Evolutionary conservation across 257 asterid species (phyloP).

Genomic region (Plectranthus barbatus): DNA sequence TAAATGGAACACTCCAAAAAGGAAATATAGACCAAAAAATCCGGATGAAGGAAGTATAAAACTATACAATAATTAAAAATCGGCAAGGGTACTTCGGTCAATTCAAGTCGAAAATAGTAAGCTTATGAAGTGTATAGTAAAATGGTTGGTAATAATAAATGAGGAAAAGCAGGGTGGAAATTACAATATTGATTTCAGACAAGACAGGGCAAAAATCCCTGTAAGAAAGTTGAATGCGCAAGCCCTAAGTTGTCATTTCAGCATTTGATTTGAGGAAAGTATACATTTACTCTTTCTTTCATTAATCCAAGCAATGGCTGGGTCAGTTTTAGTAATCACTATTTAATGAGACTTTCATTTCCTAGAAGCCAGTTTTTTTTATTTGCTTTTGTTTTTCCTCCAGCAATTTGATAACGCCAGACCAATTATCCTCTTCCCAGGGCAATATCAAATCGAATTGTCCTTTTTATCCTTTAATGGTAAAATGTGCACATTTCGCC

Average conservation of each 20-base stretch:
- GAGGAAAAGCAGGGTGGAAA: too few species aligned
- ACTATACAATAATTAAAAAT: too few species aligned
- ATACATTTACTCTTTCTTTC: not conserved
- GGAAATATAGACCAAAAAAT: too few species aligned
- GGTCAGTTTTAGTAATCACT: constrained; percentile 27
- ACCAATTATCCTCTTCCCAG: not conserved
- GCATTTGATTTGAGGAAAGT: constrained; percentile 4
- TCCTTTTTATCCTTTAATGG: not conserved
- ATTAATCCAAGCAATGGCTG: constrained; percentile 11
- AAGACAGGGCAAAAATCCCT: constrained; percentile 8
- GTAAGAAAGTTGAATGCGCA: constrained; percentile 23
- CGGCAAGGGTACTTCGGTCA: too few species aligned
- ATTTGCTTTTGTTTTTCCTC: not conserved
- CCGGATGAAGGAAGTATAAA: too few species aligned
- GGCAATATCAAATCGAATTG: not conserved
- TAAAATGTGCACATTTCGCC: not conserved
- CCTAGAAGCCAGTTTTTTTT: constrained; percentile 24
- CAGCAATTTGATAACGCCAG: constrained; percentile 4
- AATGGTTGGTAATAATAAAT: too few species aligned
- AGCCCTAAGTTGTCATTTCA: constrained; percentile 30
- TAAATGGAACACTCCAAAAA: too few species aligned
- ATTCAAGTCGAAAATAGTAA: too few species aligned
- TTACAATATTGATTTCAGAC: too few species aligned
- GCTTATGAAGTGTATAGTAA: too few species aligned
- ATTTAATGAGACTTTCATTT: constrained; percentile 42